Base-by-base conservation (phyloP, 495 filamentous ascomycete genomes). In the Astrothelium subdiscretum region DNA sequence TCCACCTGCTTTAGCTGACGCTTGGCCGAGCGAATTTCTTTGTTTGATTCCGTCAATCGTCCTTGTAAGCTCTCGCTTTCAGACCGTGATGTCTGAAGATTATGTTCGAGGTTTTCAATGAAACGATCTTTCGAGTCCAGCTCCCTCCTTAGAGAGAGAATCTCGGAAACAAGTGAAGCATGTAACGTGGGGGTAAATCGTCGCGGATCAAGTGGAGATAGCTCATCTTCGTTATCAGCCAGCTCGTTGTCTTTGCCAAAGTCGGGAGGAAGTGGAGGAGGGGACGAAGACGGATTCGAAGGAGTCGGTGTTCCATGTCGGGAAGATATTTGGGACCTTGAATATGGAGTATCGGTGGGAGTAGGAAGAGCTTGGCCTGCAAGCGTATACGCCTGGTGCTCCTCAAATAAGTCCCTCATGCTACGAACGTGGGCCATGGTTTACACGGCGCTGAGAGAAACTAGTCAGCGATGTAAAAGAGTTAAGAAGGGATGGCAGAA, bases 111-210 rank as follows among this genome's bases (percentile, higher is more conserved):
- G 32, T 80, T 80, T 71, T 95, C 90, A 44, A 99, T 91, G 32
- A 88, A 79, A 64, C 85, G 88, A 22, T 86, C 79, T 72, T 95
- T 97, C 44, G 84, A 87, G 70, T 97, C 94, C 59, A 96, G 81
- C 62, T 97, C 95, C 51, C 94, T 80, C 3, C 91, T 84, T 51
- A 99, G 73, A 1, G 85, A 83, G 27, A 97, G 81, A 63, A 98
- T 98, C 72, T 98, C 92, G 0, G 92, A 90, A 5, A 98, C 92
- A 8, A 98, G 80, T 52, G 88, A 96, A 15, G 94, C 94, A 75
- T 97, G 95, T 22, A 97, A 80, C 1, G 91, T 97, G 3, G 94
- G 94, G 4, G 94, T 97, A 68, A 99, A 96, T 22, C 92, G 81
- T 59, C 91, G 84, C 5, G 94, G 89, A 69, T 97, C 92, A 24